Base-by-base conservation (phyloP, 2,329 filamentous ascomycete species). In the Sporothrix humicola region DNA sequence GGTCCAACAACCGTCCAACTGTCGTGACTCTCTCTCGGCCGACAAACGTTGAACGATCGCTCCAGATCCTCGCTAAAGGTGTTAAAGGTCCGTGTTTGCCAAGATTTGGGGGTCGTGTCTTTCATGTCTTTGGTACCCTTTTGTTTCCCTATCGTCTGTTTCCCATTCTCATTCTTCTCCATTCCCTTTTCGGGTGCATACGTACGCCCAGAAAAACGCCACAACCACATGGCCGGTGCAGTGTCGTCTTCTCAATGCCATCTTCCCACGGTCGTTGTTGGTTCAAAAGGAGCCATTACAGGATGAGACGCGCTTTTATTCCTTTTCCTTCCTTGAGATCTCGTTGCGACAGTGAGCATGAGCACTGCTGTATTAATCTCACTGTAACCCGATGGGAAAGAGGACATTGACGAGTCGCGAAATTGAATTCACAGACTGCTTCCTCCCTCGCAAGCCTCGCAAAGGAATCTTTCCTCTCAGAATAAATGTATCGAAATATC, bases 151-250 rank as follows among this genome's bases (percentile, higher is more conserved):
- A 26, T 26, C 23, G 23, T 26, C 1, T 26, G 23, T 26, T 58
- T n/a, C 17, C n/a, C 4, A 3, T 54, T 31, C 9, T 58, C 54
- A 12, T 26, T 37, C 13, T n/a, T 59, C 23, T n/a, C 15, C n/a
- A 13, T 59, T 59, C 56, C n/a, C 37, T 13, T 7, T 37, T 37
- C 1, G 26, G 56, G 37, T 26, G 26, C 26, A 37, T 59, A 59
- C 56, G 56, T 59, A 59, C 56, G 26, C 26, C 56, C 56, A 5
- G 54, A 37, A 59, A 31, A 37, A 37, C 56, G 56, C 56, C 56
- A 59, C 56, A 37, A 10, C 56, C 56, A 59, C 23, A 31, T 59
- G 56, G 56, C 23, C 54, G 12, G 17, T 5, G 13, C 48, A 54
- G 17, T 54, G 50, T 54, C 17, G 50, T 26, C 23, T 26, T 26